A percentile compares a stretch with the other conserved stretches of the same genome.
phyloP scores from a whole-genome alignment of 257 asterid species.

The Solanum pimpinellifolium region DNA sequence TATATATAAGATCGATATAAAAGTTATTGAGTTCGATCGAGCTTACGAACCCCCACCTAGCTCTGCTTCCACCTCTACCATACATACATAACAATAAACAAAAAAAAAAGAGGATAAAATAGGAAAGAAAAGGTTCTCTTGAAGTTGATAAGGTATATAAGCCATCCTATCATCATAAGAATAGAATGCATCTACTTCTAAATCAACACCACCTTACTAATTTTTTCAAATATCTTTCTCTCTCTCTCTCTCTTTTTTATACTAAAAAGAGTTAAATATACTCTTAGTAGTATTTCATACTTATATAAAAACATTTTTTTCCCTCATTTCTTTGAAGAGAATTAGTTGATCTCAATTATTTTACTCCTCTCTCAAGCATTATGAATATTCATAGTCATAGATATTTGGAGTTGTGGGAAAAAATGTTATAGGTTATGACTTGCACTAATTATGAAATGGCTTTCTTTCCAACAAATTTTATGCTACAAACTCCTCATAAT shows the following conservation, averaged over 20 bases:
- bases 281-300: background rate
- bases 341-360: background rate
- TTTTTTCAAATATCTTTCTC: background rate
- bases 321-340: background rate
- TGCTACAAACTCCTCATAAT: conserved; percentile 65
- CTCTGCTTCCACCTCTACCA: background rate
- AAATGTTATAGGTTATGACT: conserved; percentile 28
- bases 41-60: no score
- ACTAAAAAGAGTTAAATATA: conserved; percentile 7
- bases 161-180: conserved; percentile 30
- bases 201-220: background rate
- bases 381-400: conserved; percentile 13
- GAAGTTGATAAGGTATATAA: conserved; percentile 55
- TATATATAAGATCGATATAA: no score
- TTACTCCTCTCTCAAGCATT: background rate
- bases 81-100: conserved; percentile 6
- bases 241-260: background rate
- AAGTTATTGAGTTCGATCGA: no score
- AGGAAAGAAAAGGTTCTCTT: conserved; percentile 8
- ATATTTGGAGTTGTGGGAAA: conserved; percentile 6
- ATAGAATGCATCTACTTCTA: conserved; percentile 29
- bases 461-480: conserved; percentile 68
- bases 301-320: background rate
- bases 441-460: conserved; percentile 39
- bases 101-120: background rate